A percentile compares a stretch with the other conserved stretches of the same genome.
phyloP scores from a whole-genome alignment of 164 flowering plant genomes.

The Chloranthus sessilifolius region DNA sequence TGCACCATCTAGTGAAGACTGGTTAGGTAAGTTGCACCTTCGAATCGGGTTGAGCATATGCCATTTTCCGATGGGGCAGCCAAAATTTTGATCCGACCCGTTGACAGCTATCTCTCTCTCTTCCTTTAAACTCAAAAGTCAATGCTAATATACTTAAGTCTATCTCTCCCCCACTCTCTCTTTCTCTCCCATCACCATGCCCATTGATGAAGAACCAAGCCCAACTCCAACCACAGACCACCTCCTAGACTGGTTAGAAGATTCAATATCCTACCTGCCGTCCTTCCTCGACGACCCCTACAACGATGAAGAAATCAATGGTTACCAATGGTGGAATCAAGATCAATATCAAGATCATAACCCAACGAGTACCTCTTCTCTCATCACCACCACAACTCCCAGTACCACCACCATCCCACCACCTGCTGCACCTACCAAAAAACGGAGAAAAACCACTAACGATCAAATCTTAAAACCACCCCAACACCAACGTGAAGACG shows the following conservation, averaged over 20 bases:
- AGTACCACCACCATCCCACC: constrained; percentile 6
- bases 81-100: too few species aligned
- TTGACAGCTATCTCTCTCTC: too few species aligned
- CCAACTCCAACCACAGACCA: constrained; percentile 31
- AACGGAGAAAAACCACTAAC: constrained; percentile 32
- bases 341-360: constrained; percentile 25
- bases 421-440: constrained; percentile 33
- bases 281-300: constrained; percentile 46
- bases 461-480: constrained; percentile 14
- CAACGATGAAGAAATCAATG: constrained; percentile 18
- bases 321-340: constrained; percentile 43
- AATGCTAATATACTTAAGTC: constrained; percentile 12
- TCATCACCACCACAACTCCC: constrained; percentile 16
- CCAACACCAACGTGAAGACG: constrained; percentile 16
- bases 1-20: too few species aligned
- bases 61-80: too few species aligned
- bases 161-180: constrained; percentile 2
- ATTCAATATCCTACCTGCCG: constrained; percentile 35
- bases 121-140: too few species aligned
- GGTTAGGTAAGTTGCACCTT: too few species aligned
- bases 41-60: too few species aligned
- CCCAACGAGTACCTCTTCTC: constrained; percentile 9
- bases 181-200: constrained; percentile 19
- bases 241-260: constrained; percentile 49
- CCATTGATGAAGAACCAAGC: constrained; percentile 33